phyloP scores from a whole-genome alignment of 129 eudicot genomes.

The Apium graveolens region DNA sequence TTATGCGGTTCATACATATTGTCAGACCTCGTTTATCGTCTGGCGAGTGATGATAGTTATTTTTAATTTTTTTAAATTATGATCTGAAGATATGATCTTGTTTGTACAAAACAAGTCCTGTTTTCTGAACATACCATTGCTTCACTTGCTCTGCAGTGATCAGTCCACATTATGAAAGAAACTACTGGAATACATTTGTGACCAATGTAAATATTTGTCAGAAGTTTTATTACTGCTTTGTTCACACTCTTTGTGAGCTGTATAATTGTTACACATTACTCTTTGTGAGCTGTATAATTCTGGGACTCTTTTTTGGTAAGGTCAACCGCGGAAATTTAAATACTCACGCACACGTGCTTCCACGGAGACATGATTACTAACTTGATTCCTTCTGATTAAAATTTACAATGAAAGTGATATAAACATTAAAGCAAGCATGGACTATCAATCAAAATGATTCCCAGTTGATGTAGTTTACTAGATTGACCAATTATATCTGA shows the following conservation, averaged over 20 bases:
- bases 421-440: not conserved
- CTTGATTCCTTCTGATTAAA: not conserved
- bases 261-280: not conserved
- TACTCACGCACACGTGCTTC: not conserved
- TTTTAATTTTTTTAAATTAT: not conserved
- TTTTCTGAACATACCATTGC: not conserved
- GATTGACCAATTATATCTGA: not conserved
- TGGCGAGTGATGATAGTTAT: not conserved
- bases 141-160: constrained; percentile 3
- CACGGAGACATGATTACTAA: not conserved
- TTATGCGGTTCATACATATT: too few species aligned
- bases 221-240: not conserved
- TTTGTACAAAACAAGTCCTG: not conserved
- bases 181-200: not conserved
- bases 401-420: not conserved
- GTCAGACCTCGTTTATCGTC: too few species aligned
- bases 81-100: not conserved
- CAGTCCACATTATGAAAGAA: constrained; percentile 4
- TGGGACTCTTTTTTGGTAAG: not conserved
- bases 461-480: not conserved
- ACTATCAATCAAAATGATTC: not conserved
- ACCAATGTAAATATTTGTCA: not conserved
- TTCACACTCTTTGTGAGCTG: not conserved
- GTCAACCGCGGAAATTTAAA: not conserved
- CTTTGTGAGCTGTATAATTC: not conserved